Evolutionary conservation across 2,329 filamentous ascomycete genomes (phyloP).

Genomic region (Penicillium sp.): DNA sequence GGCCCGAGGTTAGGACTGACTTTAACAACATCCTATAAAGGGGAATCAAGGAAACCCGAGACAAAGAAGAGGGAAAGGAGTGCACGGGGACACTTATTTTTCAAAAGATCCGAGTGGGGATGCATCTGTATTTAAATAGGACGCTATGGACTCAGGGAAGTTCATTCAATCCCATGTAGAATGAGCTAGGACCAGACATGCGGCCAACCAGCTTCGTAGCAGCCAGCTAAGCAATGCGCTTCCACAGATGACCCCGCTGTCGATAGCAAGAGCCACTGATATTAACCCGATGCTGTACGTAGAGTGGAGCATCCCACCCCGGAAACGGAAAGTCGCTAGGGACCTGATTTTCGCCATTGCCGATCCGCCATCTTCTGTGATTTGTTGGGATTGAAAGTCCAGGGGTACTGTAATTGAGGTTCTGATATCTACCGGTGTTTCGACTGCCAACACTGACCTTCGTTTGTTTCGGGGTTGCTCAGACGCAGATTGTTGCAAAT

Average conservation of each 20-base stretch:
- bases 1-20: conserved; percentile 22
- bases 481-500: background rate
- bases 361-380: background rate
- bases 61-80: background rate
- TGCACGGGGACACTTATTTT: background rate
- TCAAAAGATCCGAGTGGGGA: background rate
- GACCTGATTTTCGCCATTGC: background rate
- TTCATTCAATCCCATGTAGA: background rate
- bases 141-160: background rate
- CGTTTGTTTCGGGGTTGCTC: background rate
- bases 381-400: background rate
- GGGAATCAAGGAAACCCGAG: background rate
- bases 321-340: conserved; percentile 5
- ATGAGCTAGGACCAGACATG: background rate
- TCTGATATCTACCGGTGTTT: too few species aligned
- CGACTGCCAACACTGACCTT: background rate
- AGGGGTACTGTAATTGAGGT: background rate
- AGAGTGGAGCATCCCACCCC: conserved; percentile 2
- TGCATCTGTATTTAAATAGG: background rate
- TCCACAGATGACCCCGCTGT: conserved; percentile 2
- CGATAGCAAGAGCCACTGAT: conserved; percentile 10
- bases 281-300: conserved; percentile 6
- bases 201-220: conserved; percentile 2
- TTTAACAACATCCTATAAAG: conserved; percentile 24
- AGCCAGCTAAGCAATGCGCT: conserved; percentile 2